Evolutionary conservation across 768 basidiomycete species (phyloP).

Genomic region (Rhodotorula babjevae): DNA sequence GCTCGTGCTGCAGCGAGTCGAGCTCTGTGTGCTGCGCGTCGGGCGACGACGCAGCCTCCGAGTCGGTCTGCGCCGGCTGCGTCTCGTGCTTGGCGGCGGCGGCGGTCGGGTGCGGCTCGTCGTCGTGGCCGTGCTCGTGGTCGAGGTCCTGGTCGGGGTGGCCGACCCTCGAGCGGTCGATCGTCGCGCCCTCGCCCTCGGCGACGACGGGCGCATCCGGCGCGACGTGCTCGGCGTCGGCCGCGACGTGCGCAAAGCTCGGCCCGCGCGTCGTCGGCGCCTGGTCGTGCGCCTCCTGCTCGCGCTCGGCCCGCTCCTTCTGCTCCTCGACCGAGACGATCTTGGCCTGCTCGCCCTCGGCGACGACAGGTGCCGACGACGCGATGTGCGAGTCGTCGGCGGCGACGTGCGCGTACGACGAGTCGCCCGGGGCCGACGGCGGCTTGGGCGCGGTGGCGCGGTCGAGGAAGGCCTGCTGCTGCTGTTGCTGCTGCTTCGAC

Average conservation of each 20-base stretch:
- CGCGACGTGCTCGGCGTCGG: not conserved
- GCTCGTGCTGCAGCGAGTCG: too few relatives aligned
- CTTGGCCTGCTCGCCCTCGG: not conserved
- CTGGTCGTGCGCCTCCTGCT: not conserved
- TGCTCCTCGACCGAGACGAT: not conserved
- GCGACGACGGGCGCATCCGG: not conserved
- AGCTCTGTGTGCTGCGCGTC: too few relatives aligned
- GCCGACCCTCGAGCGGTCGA: not conserved
- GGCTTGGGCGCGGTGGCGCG: not conserved
- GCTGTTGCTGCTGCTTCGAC: not conserved
- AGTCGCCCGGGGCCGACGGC: not conserved
- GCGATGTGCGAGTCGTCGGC: not conserved
- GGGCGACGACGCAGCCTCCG: not conserved
- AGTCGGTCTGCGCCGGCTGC: not conserved
- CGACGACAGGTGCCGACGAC: not conserved
- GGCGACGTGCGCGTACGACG: not conserved
- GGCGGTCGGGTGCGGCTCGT: too few relatives aligned
- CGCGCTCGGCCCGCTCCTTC: not conserved
- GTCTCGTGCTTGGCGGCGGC: not conserved
- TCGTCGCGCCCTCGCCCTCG: conserved; percentile 1
- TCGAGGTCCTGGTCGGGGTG: too few relatives aligned
- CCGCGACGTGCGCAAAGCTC: not conserved
- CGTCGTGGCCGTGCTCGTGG: too few relatives aligned
- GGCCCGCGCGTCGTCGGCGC: not conserved
- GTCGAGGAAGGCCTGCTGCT: not conserved